phyloP scores from a whole-genome alignment of 2,329 filamentous ascomycete genomes.

The Neofusicoccum sp. region DNA sequence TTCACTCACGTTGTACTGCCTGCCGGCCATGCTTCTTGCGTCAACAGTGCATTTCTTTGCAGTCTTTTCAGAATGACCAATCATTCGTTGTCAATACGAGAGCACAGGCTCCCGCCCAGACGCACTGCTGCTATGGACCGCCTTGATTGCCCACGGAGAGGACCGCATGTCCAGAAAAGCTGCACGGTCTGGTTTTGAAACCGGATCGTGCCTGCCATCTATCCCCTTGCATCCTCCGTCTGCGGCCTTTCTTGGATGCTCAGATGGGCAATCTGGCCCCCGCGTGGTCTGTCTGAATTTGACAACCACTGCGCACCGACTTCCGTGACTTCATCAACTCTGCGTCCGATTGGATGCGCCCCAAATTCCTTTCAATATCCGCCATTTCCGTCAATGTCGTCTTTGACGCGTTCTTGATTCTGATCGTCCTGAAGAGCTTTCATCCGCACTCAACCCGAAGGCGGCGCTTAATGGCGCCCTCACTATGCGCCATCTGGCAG shows the following conservation, averaged over 20 bases:
- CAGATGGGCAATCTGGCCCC: not conserved
- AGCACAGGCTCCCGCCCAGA: slow-evolving; percentile 1
- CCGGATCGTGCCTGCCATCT: no score
- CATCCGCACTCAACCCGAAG: not conserved
- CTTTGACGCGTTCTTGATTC: slow-evolving; percentile 7
- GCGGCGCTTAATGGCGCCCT: slow-evolving; percentile 5
- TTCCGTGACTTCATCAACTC: not conserved
- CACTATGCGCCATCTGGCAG: slow-evolving; percentile 12
- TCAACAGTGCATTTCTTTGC: not conserved
- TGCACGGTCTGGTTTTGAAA: no score
- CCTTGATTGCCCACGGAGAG: not conserved
- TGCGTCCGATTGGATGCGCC: not conserved
- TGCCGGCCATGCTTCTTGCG: not conserved
- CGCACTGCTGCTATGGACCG: not conserved
- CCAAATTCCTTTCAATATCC: not conserved
- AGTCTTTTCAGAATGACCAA: slow-evolving; percentile 6
- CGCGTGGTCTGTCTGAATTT: not conserved
- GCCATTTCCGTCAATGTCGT: slow-evolving; percentile 1
- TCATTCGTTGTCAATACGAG: not conserved
- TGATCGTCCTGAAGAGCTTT: not conserved
- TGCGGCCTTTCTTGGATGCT: not conserved
- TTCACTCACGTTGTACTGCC: not conserved
- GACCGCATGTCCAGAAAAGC: no score
- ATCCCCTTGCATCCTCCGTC: not conserved
- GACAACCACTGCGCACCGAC: slow-evolving; percentile 7